These are phyloP conservation scores for Trichoderma erinaceum DNA, from an alignment of 495 filamentous ascomycete species.

Conservation along the genomic window DNA sequence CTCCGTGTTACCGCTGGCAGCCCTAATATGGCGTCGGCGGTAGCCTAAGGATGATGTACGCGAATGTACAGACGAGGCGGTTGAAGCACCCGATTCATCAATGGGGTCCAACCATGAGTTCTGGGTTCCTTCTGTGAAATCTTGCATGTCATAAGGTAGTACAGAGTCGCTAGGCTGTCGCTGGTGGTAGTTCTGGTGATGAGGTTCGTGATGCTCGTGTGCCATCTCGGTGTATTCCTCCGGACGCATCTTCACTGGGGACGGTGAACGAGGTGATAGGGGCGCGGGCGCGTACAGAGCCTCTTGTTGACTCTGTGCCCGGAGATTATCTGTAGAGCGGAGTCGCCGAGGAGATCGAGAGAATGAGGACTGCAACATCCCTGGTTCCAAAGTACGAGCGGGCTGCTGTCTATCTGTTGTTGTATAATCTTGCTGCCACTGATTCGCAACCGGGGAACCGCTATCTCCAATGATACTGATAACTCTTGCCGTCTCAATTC, in stretches of 20 bases:
- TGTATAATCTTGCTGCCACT: conserved; percentile 17
- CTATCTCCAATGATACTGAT: conserved; percentile 29
- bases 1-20: conserved; percentile 68
- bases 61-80: conserved; percentile 74
- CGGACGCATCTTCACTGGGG: background rate
- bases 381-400: conserved; percentile 11
- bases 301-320: background rate
- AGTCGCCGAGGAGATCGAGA: conserved; percentile 37
- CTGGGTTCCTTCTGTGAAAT: conserved; percentile 13
- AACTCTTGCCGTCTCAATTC: conserved; percentile 43
- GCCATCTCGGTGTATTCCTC: background rate
- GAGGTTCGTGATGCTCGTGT: background rate
- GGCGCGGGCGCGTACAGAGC: background rate
- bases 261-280: background rate
- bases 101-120: conserved; percentile 91
- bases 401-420: conserved; percentile 21
- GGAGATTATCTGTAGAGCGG: conserved; percentile 9
- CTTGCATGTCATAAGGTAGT: background rate
- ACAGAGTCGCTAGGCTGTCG: conserved; percentile 1
- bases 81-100: conserved; percentile 85
- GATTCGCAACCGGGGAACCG: conserved; percentile 27
- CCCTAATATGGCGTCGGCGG: conserved; percentile 58
- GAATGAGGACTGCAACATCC: conserved; percentile 39
- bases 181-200: conserved; percentile 1
- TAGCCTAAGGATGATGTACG: conserved; percentile 64